A percentile compares a stretch with the other conserved stretches of the same genome.
These are phyloP conservation scores for Inga oerstediana DNA, from an alignment of 306 rosid genomes.

Conservation along the genomic window DNA sequence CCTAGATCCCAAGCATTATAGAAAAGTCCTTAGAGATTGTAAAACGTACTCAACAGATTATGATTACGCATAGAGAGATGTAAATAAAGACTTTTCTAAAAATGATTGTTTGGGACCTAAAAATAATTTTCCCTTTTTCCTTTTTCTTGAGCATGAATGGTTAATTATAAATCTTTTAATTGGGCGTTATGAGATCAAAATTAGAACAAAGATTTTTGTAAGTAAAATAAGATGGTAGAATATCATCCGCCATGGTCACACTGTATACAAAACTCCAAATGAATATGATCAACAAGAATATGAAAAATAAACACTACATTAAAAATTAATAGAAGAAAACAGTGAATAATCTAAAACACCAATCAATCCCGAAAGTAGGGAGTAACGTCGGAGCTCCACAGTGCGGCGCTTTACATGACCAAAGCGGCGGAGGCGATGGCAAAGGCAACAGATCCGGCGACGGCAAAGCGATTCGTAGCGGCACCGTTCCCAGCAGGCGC, in stretches of 20 bases:
- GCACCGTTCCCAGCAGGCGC: conserved; percentile 33
- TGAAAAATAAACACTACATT: background rate
- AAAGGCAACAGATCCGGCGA: conserved; percentile 34
- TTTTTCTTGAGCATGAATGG: background rate
- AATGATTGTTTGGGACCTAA: too few species aligned
- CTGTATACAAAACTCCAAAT: background rate
- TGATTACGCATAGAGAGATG: too few species aligned
- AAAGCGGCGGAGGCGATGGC: conserved; percentile 39
- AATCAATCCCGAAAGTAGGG: background rate
- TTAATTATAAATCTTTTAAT: background rate
- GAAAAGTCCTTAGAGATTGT: too few species aligned
- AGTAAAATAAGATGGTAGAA: background rate
- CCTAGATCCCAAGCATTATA: too few species aligned
- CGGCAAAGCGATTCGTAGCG: conserved; percentile 7
- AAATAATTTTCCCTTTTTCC: too few species aligned
- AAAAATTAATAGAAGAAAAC: background rate
- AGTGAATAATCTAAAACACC: background rate
- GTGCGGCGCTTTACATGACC: conserved; percentile 34
- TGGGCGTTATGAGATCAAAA: background rate
- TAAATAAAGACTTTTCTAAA: too few species aligned
- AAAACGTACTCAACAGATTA: too few species aligned
- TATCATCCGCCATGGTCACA: background rate
- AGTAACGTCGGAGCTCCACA: background rate
- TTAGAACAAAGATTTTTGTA: background rate
- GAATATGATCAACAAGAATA: background rate